A percentile compares a stretch with the other conserved stretches of the same genome.
Evolutionary conservation across 495 filamentous ascomycete species (phyloP).

Genomic region (Chaetomium cochliodes): DNA sequence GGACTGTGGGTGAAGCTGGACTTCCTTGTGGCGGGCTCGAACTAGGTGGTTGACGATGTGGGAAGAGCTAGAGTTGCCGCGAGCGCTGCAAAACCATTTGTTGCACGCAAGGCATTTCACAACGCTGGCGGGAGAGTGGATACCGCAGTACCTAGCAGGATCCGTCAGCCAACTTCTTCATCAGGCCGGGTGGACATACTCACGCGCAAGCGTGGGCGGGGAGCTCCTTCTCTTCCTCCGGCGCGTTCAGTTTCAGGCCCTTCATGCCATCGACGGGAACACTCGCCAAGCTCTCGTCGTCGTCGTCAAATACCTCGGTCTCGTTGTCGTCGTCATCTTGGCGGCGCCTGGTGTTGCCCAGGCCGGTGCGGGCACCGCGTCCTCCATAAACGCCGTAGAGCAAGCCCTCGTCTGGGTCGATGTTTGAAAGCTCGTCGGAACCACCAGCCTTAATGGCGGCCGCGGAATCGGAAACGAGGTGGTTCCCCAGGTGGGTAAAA

Average conservation of each 20-base stretch:
- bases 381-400: slow-evolving; percentile 65
- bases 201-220: slow-evolving; percentile 96
- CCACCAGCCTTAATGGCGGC: slow-evolving; percentile 69
- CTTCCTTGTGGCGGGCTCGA: slow-evolving; percentile 96
- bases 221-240: slow-evolving; percentile 85
- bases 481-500: slow-evolving; percentile 82
- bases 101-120: slow-evolving; percentile 93
- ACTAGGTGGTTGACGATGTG: slow-evolving; percentile 99
- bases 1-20: slow-evolving; percentile 91
- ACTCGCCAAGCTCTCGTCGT: slow-evolving; percentile 89
- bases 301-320: slow-evolving; percentile 80
- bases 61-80: slow-evolving; percentile 93
- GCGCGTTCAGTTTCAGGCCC: slow-evolving; percentile 59
- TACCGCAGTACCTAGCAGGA: slow-evolving; percentile 81
- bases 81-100: slow-evolving; percentile 99
- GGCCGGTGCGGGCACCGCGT: slow-evolving; percentile 54
- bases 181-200: slow-evolving; percentile 40
- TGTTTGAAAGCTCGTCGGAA: slow-evolving; percentile 59
- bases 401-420: slow-evolving; percentile 75
- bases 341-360: slow-evolving; percentile 52
- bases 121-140: slow-evolving; percentile 90
- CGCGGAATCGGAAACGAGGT: slow-evolving; percentile 70
- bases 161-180: slow-evolving; percentile 15
- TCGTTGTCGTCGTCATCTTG: slow-evolving; percentile 87
- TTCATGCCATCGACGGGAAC: slow-evolving; percentile 74